Base-by-base conservation (phyloP, 2,329 filamentous ascomycete genomes). In the Hymenoscyphus salicellus region DNA sequence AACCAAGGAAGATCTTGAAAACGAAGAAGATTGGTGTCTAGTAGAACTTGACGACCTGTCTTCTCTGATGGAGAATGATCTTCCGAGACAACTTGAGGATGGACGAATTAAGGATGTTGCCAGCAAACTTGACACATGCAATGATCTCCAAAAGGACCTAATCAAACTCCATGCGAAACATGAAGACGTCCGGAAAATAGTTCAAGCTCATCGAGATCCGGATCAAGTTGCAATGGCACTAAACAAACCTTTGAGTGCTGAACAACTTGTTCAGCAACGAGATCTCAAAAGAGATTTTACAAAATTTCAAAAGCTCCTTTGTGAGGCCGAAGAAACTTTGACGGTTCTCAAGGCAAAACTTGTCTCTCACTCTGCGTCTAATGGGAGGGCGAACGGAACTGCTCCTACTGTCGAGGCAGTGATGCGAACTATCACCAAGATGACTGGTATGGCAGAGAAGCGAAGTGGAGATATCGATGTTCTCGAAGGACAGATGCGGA, bases 401-500 rank as follows among this genome's bases (percentile, higher is more conserved):
- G 56, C 69, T 7, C 95, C 95, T 0, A 97, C 93, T 0, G 91
- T 97, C 10, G 95, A 97, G 72, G 92, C 92, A 0, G 91, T 99
- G 23, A 89, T 93, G 70, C 91, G 91, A 65, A 99, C 95, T 0
- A 96, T 99, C 69, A 82, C 83, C 64, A 97, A 95, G 74, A 93
- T 99, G 90, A 97, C 93, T 38, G 85, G 82, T 65, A 94, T 97
- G 89, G 91, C 91, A 0, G 92, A 98, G 81, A 92, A 92, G 79
- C 91, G 92, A 75, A 95, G 91, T 74, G 91, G 89, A 64, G 94
- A 98, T 72, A 88, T 99, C 61, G 92, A 97, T 75, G 86, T 97
- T 6, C 83, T 98, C 36, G 95, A 98, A 78, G 86, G 88, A 58
- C 91, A 97, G 75, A 86, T 99, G 79, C 88, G 90, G 65, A 91